Evolutionary conservation across 495 filamentous ascomycete genomes (phyloP), one percentile per base, ranked within the genome.

Genomic region (Staphylotrichum tortipilum): DNA sequence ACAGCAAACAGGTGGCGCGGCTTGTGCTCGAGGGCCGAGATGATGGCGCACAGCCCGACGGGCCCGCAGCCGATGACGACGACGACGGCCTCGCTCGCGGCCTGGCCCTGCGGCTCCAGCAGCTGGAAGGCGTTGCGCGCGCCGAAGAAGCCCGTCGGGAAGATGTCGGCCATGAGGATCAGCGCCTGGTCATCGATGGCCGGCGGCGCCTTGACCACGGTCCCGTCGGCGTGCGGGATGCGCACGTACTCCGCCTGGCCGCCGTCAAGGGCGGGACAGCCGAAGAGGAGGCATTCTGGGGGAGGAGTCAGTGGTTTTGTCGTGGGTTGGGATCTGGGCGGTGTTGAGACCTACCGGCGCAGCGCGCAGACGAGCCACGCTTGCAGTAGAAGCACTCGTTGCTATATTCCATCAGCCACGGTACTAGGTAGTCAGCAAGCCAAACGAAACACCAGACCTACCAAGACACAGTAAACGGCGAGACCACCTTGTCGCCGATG

Each of bases 191-290:
- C 84, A 17, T 83, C 76, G 40, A 95, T 84, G 21, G 77, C 84
- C 26, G 79, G 62, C 0, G 91, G 87, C 1, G 89, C 83, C 52
- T 82, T 84, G 61, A 89, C 78, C 3, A 84, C 80, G 2, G 89
- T 94, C 12, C 83, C 80, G 56, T 95, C 89, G 36, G 92, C 91
- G 49, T 85, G 71, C 3, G 91, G 92, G 12, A 94, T 78, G 12
- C 90, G 82, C 39, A 94, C 85, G 66, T 84, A 96, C 72, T 95
- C 84, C 24, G 92, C 91, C 67, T 98, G 91, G 5, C 77, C 88
- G 50, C 92, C 92, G 61, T 95, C 89, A 24, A 95, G 71, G 4
- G 65, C 64, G 14, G 77, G 68, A 36, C 76, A 84, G 34, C 91
- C 91, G 56, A 94, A 94, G 2, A 98, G 75, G 17, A 76, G 64